Evolutionary conservation across 306 rosid species (phyloP).

Genomic region (Rosa multiflora): DNA sequence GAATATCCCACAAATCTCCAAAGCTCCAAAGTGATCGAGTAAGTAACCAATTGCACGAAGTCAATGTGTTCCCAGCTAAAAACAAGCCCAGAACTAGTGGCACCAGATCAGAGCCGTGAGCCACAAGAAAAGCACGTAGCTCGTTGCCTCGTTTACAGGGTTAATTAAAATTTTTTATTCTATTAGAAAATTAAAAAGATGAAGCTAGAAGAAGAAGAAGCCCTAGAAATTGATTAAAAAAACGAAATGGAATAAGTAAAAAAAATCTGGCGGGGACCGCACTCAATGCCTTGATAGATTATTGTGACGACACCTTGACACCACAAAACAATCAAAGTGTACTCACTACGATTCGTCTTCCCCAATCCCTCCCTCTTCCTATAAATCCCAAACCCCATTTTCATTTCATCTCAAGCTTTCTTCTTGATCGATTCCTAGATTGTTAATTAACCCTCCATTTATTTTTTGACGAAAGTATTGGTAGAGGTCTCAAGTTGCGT

Average conservation of each 20-base stretch:
- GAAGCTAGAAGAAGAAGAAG: neutral
- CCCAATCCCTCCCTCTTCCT: neutral
- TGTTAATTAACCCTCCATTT: neutral
- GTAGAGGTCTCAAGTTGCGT: neutral
- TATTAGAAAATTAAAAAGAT: too few species aligned
- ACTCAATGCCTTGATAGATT: constrained; percentile 41
- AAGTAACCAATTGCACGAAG: constrained; percentile 19
- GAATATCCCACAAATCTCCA: neutral
- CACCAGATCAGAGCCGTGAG: constrained; percentile 28
- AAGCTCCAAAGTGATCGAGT: neutral
- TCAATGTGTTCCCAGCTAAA: constrained; percentile 24
- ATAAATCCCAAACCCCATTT: constrained; percentile 14
- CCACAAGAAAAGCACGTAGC: constrained; percentile 32
- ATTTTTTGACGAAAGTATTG: neutral
- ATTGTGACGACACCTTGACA: constrained; percentile 52
- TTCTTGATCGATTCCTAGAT: neutral
- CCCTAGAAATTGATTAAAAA: neutral
- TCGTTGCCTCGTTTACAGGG: neutral
- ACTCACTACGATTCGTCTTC: constrained; percentile 38
- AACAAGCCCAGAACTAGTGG: neutral
- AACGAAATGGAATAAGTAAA: neutral
- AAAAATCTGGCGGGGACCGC: constrained; percentile 50
- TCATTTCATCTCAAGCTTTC: neutral
- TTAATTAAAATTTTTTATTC: neutral
- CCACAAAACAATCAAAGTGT: constrained; percentile 38